A percentile compares a stretch with the other conserved stretches of the same genome.
These are phyloP conservation scores for Aspergillus affinis DNA, from an alignment of 495 filamentous ascomycete species.

Conservation along the genomic window DNA sequence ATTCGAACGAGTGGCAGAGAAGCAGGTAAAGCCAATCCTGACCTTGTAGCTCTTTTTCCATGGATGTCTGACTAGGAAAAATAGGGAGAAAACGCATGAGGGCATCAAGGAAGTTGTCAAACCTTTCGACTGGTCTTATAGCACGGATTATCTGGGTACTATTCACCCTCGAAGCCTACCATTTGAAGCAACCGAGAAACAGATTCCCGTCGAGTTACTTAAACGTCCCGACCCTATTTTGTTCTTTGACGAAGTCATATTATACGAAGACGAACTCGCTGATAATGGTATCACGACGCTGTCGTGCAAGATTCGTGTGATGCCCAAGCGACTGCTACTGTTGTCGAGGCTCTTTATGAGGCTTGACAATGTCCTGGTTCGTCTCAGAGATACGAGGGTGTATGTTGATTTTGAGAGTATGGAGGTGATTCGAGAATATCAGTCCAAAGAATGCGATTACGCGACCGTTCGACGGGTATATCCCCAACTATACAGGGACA, in stretches of 20 bases:
- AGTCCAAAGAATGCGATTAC: constrained; percentile 76
- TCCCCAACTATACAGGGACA: background rate
- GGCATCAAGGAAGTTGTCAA: constrained; percentile 91
- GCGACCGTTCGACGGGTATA: constrained; percentile 72
- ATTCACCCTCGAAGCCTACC: constrained; percentile 30
- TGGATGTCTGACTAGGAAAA: too few relatives aligned
- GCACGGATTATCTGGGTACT: constrained; percentile 78
- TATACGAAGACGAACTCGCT: constrained; percentile 96
- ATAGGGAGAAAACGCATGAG: constrained; percentile 77
- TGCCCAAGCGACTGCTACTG: constrained; percentile 81
- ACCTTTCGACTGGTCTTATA: constrained; percentile 98
- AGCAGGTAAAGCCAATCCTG: constrained; percentile 52
- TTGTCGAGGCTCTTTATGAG: constrained; percentile 90
- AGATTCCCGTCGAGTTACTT: constrained; percentile 81
- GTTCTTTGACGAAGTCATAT: constrained; percentile 90
- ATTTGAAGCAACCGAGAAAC: constrained; percentile 52
- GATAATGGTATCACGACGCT: constrained; percentile 93
- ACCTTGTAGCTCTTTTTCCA: background rate
- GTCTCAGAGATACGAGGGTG: constrained; percentile 85
- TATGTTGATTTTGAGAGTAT: constrained; percentile 86
- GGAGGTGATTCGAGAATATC: constrained; percentile 86
- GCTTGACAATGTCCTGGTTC: constrained; percentile 81
- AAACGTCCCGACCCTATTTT: constrained; percentile 87
- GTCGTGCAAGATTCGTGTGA: constrained; percentile 86
- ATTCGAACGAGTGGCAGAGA: constrained; percentile 86